Percentiles rank a stretch among this genome's conserved stretches.
These are phyloP conservation scores for Thraustochytrium sp. DNA, from an alignment of 352 stramenopile genomes.

Conservation along the genomic window DNA sequence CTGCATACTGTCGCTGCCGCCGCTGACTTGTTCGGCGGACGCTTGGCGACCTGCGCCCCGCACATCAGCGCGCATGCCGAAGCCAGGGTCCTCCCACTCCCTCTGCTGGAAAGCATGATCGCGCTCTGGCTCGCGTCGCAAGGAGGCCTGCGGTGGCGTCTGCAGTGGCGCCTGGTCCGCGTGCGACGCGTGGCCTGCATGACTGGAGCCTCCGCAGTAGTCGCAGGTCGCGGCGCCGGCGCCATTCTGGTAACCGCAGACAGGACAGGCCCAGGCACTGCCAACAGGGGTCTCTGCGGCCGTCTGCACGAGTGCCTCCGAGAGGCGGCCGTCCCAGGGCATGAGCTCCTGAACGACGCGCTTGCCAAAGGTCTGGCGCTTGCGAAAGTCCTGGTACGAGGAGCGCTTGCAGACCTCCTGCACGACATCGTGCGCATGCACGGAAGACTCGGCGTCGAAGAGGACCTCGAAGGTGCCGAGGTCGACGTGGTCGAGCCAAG, in stretches of 20 bases:
- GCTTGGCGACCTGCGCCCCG: too few species aligned
- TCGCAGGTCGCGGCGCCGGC: background rate
- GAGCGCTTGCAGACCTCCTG: slow-evolving; percentile 39
- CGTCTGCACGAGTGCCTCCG: background rate
- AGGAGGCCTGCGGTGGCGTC: background rate
- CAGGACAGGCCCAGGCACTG: background rate
- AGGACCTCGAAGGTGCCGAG: slow-evolving; percentile 24
- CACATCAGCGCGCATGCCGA: too few species aligned
- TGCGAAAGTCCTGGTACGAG: slow-evolving; percentile 13
- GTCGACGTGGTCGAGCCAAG: slow-evolving; percentile 29
- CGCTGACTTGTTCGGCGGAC: too few species aligned
- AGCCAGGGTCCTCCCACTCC: too few species aligned
- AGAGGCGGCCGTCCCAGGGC: background rate
- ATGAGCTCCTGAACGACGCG: slow-evolving; percentile 17
- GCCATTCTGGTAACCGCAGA: slow-evolving; percentile 14
- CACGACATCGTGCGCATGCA: background rate
- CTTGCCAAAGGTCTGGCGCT: slow-evolving; percentile 41
- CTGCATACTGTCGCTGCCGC: background rate
- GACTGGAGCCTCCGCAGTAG: background rate
- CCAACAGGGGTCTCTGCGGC: background rate
- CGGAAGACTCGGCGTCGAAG: background rate
- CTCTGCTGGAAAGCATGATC: background rate
- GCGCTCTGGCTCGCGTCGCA: too few species aligned
- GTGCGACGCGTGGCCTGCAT: background rate
- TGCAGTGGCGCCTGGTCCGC: background rate